phyloP scores from a whole-genome alignment of 2,329 filamentous ascomycete genomes.

The Elsinoe batatas region DNA sequence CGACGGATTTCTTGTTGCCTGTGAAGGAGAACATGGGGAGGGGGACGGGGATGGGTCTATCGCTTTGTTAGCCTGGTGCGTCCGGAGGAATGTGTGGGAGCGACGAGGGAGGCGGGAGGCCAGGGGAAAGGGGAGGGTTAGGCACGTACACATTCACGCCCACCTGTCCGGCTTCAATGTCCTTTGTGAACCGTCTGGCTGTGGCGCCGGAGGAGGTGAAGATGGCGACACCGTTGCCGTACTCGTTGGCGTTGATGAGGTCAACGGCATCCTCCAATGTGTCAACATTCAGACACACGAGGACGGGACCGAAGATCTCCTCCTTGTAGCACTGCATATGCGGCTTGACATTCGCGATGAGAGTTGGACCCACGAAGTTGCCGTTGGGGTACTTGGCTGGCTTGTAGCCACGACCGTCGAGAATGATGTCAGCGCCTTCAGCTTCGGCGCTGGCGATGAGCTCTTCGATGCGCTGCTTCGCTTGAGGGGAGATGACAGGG shows the following conservation, averaged over 20 bases:
- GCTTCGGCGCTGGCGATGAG: constrained; percentile 67
- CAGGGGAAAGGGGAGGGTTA: not conserved
- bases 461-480: constrained; percentile 66
- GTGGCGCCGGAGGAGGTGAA: constrained; percentile 72
- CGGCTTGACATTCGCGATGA: constrained; percentile 70
- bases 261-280: constrained; percentile 72
- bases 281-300: constrained; percentile 69
- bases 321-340: constrained; percentile 77
- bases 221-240: constrained; percentile 78
- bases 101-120: constrained; percentile 18
- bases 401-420: constrained; percentile 67
- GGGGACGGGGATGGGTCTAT: constrained; percentile 23
- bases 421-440: constrained; percentile 72
- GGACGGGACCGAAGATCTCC: constrained; percentile 77
- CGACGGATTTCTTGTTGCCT: constrained; percentile 74
- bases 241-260: constrained; percentile 76
- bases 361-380: constrained; percentile 73
- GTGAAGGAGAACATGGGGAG: constrained; percentile 56
- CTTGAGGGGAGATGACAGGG: constrained; percentile 70
- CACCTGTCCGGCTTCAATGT: constrained; percentile 77
- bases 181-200: constrained; percentile 65
- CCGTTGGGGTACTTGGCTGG: constrained; percentile 72
- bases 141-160: constrained; percentile 61
- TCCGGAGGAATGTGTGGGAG: constrained; percentile 16
- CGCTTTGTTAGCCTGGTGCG: not conserved